These are phyloP conservation scores for Fusarium protoensiforme DNA, from an alignment of 2,329 filamentous ascomycete species.

Conservation along the genomic window DNA sequence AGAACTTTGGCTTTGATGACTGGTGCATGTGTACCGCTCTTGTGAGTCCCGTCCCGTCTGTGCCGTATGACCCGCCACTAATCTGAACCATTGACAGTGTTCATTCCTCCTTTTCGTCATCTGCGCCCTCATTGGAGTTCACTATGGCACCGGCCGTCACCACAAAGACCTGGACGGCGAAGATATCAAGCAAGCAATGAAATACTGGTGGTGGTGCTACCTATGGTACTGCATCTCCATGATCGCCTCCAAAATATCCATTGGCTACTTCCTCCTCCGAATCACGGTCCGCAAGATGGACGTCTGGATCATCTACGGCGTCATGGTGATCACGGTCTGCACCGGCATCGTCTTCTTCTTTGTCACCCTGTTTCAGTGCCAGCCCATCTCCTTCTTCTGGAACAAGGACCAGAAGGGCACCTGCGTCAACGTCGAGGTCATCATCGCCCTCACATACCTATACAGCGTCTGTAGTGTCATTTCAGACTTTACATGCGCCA, in stretches of 20 bases:
- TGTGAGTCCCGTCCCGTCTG: slow-evolving; percentile 29
- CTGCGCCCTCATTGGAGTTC: slow-evolving; percentile 50
- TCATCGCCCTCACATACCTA: slow-evolving; percentile 63
- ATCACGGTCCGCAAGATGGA: slow-evolving; percentile 50
- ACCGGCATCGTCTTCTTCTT: slow-evolving; percentile 55
- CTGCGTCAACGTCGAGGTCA: slow-evolving; percentile 54
- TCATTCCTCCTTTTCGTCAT: slow-evolving; percentile 51
- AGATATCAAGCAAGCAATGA: slow-evolving; percentile 47
- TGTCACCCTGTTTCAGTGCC: slow-evolving; percentile 54
- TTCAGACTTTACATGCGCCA: slow-evolving; percentile 62
- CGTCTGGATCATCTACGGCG: slow-evolving; percentile 49
- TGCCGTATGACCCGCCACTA: background rate
- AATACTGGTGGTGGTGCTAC: slow-evolving; percentile 54
- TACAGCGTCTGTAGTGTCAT: slow-evolving; percentile 62
- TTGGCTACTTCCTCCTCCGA: slow-evolving; percentile 56
- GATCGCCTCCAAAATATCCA: slow-evolving; percentile 55
- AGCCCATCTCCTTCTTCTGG: slow-evolving; percentile 55
- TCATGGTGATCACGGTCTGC: slow-evolving; percentile 49
- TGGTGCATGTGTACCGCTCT: slow-evolving; percentile 52
- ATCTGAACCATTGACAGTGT: slow-evolving; percentile 28
- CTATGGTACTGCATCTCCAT: slow-evolving; percentile 51
- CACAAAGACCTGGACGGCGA: slow-evolving; percentile 42
- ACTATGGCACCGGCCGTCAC: slow-evolving; percentile 55
- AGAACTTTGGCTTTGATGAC: slow-evolving; percentile 53
- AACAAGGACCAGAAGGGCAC: slow-evolving; percentile 46